Evolutionary conservation across 257 asterid species (phyloP).

Genomic region (Solanum gandarillasii): DNA sequence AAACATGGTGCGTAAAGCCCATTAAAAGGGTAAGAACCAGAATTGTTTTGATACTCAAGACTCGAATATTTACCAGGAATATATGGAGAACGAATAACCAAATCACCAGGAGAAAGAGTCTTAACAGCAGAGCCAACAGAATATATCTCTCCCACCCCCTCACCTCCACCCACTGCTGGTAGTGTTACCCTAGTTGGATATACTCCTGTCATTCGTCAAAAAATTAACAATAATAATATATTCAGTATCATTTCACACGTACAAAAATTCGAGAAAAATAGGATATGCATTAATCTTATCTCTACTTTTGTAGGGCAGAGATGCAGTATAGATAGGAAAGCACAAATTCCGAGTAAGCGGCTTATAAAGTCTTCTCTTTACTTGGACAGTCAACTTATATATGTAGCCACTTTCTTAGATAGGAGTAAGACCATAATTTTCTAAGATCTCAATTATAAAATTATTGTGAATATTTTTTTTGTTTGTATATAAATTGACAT

Average conservation of each 20-base stretch:
- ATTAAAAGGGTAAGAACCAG: too few species aligned
- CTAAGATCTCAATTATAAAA: neutral
- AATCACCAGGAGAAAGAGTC: constrained; percentile 55
- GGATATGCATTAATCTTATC: neutral
- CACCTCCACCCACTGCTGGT: constrained; percentile 93
- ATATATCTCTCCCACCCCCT: constrained; percentile 82
- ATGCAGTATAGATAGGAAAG: neutral
- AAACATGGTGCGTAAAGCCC: neutral
- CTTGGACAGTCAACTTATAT: too few species aligned
- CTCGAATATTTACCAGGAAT: constrained; percentile 18
- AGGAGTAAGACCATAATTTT: too few species aligned
- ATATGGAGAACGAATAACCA: constrained; percentile 90
- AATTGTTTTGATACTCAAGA: neutral
- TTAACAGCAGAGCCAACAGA: constrained; percentile 69
- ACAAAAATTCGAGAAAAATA: neutral
- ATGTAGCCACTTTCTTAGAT: neutral
- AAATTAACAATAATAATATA: neutral
- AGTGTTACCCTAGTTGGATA: constrained; percentile 81
- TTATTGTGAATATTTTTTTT: neutral
- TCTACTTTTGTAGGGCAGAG: neutral
- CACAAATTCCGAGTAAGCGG: neutral
- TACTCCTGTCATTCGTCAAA: constrained; percentile 35
- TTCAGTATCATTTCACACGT: neutral
- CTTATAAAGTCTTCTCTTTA: neutral
- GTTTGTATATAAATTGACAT: neutral